Evolutionary conservation across 345 rosid genomes (phyloP), one percentile per base, ranked within the genome.

Genomic region (Euclidium syriacum): DNA sequence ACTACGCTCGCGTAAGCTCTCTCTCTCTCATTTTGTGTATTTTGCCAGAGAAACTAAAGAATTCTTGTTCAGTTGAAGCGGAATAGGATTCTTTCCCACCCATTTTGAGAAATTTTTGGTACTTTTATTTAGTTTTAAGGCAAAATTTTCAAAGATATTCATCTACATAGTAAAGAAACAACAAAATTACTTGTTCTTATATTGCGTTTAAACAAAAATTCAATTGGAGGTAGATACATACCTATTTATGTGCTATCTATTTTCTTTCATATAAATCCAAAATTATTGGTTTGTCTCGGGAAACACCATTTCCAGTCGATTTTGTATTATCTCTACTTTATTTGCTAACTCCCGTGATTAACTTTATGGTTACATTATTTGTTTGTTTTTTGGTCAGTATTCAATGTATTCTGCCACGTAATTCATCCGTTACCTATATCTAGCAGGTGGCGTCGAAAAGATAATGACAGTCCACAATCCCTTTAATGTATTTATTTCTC

Each of bases 1-100:
- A 82, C 7, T 84, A 82, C 22, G 90, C 73, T 72, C 76, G 82
- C 44, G 97, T 92, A 65, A 73, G 86, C 66, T 32, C 48, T 43
- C 32, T 29, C 23, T 70, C 10, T 47, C 40, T 12, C 10, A 14
- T 6, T 20, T 3, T 39, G 3, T 64, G 14, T 19, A 2, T 27
- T 18, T 12, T 52, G 9, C 17, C 6, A 34, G 6, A 10, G 1
- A 8, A 49, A 26, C 19, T 39, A 39, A 10, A 34, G 9, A 9
- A 51, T 39, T 27, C 14, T 18, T 58, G 20, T 7, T 58, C 14
- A 23, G 62, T 7, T 16, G 24, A 36, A 23, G 22, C n/a, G 60
- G 14, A 10, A 15, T 55, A 23, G 2, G 52, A 58, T 10, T 55
- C n/a, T 58, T 44, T 17, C 18, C 65, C 19, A 20, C 23, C 42